Evolutionary conservation across 148 eudicot genomes (phyloP).

Genomic region (Diospyros lotus): DNA sequence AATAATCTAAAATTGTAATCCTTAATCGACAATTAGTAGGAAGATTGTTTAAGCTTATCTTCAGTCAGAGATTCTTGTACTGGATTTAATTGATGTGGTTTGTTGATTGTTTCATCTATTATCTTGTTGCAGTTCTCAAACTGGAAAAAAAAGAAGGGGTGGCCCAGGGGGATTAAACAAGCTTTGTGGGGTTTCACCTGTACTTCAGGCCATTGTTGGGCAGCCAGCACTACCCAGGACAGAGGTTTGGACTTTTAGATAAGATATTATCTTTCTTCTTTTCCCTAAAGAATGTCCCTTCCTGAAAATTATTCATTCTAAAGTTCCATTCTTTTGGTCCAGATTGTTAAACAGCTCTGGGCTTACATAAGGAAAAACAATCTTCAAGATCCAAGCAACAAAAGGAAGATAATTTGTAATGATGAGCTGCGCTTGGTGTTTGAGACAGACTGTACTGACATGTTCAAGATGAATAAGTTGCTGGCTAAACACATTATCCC

Average conservation of each 20-base stretch:
- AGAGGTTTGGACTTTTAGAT: conserved; percentile 38
- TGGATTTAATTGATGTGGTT: background rate
- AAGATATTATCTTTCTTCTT: background rate
- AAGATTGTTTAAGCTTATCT: no score
- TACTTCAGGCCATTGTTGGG: conserved; percentile 79
- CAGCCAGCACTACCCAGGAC: conserved; percentile 79
- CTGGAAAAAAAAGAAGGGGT: conserved; percentile 69
- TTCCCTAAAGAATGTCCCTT: conserved; percentile 2
- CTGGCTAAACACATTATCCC: conserved; percentile 60
- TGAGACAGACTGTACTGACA: conserved; percentile 60
- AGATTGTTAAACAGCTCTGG: conserved; percentile 97
- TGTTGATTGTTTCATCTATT: background rate
- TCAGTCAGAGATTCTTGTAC: background rate
- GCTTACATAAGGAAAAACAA: conserved; percentile 89
- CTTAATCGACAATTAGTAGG: no score
- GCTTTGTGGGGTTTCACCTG: conserved; percentile 83
- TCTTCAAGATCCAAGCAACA: conserved; percentile 95
- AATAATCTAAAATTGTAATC: no score
- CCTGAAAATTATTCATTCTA: background rate
- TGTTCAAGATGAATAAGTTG: conserved; percentile 74
- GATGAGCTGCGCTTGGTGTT: conserved; percentile 60
- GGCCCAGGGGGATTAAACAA: conserved; percentile 88
- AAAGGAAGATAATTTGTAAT: conserved; percentile 73
- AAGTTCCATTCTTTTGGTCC: conserved; percentile 13
- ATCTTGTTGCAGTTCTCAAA: conserved; percentile 43